phyloP scores from a whole-genome alignment of 805 yeast species.

The Ogataea nitratoaversa region DNA sequence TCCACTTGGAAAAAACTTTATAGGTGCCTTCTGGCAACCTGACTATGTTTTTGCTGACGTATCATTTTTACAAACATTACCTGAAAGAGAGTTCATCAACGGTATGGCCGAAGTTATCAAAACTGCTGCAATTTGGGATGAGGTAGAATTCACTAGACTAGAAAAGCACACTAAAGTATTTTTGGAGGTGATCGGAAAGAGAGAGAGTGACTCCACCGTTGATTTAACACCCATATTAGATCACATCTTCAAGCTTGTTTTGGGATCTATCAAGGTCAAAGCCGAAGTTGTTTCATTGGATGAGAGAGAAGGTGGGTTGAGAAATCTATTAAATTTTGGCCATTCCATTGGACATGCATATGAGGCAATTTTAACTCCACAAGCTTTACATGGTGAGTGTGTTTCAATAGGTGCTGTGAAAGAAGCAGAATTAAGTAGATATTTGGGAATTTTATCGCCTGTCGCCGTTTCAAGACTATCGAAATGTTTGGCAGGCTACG shows the following conservation, averaged over 20 bases:
- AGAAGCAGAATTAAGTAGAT: constrained; percentile 95
- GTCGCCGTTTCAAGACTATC: constrained; percentile 89
- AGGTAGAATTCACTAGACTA: constrained; percentile 76
- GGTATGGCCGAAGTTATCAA: constrained; percentile 98
- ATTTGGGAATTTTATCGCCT: constrained; percentile 82
- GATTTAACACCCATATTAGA: constrained; percentile 67
- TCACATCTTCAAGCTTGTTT: constrained; percentile 72
- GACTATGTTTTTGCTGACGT: constrained; percentile 82
- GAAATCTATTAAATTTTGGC: constrained; percentile 91
- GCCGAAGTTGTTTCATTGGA: constrained; percentile 92
- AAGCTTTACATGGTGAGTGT: constrained; percentile 96
- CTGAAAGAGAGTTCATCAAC: constrained; percentile 90
- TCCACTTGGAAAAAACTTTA: constrained; percentile 89
- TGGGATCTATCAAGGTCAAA: constrained; percentile 84
- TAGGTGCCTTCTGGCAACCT: constrained; percentile 99
- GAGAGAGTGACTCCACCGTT: constrained; percentile 41
- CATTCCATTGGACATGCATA: constrained; percentile 98
- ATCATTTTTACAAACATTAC: constrained; percentile 79
- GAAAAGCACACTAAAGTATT: constrained; percentile 72
- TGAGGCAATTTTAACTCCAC: constrained; percentile 96
- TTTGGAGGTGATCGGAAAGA: constrained; percentile 55
- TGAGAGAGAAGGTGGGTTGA: constrained; percentile 91
- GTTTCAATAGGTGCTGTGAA: constrained; percentile 95
- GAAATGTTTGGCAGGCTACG: constrained; percentile 79
- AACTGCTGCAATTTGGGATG: constrained; percentile 98